These are phyloP conservation scores for Hypoxylon rubiginosum DNA, from an alignment of 2,329 filamentous ascomycete genomes.

Conservation along the genomic window DNA sequence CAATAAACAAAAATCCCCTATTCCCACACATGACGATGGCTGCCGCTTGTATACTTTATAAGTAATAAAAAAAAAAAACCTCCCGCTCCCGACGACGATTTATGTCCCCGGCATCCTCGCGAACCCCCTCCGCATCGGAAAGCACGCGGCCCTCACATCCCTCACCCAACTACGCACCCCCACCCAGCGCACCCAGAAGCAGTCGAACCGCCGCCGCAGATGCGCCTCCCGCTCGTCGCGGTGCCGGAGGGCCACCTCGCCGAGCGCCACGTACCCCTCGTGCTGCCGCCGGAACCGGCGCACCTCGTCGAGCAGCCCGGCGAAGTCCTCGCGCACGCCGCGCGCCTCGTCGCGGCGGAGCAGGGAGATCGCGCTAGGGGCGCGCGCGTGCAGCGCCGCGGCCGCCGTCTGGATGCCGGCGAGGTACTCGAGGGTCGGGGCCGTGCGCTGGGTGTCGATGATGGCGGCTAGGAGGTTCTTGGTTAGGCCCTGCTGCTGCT, in stretches of 20 bases:
- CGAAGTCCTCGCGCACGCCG: neutral
- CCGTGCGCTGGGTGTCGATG: neutral
- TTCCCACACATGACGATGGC: too few relatives aligned
- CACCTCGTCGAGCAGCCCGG: neutral
- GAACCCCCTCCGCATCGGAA: too few relatives aligned
- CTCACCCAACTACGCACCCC: neutral
- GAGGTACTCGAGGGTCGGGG: too few relatives aligned
- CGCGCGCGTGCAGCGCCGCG: too few relatives aligned
- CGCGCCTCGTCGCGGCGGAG: too few relatives aligned
- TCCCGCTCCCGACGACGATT: too few relatives aligned
- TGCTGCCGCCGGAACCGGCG: slow-evolving; percentile 15
- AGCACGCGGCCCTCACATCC: too few relatives aligned
- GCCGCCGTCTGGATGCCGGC: too few relatives aligned
- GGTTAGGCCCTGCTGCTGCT: neutral
- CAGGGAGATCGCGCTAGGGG: too few relatives aligned
- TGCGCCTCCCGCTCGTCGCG: neutral
- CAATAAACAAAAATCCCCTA: too few relatives aligned
- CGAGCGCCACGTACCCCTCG: slow-evolving; percentile 27
- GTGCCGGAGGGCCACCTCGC: slow-evolving; percentile 3
- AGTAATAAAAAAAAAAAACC: too few relatives aligned
- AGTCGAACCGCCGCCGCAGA: neutral
- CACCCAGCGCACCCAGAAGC: slow-evolving; percentile 1
- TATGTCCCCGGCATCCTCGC: neutral
- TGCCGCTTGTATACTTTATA: too few relatives aligned
- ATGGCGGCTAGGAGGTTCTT: neutral